These are phyloP conservation scores for Manihot esculenta DNA, from an alignment of 441 rosid genomes.

Conservation along the genomic window DNA sequence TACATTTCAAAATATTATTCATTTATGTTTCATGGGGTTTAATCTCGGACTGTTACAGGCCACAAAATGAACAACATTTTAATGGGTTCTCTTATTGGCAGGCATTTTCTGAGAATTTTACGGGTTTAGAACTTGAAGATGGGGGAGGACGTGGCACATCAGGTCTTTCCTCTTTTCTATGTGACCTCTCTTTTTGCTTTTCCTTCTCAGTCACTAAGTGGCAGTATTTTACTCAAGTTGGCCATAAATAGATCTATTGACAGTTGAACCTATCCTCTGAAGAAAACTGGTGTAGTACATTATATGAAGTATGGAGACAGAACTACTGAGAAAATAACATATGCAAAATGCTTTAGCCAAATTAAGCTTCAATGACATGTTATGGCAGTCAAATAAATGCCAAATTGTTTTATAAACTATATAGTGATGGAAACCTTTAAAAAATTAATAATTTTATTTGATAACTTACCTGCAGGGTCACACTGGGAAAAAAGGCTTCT, in stretches of 20 bases:
- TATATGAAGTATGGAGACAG: background rate
- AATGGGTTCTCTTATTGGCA: slow-evolving; percentile 33
- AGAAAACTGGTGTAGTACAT: background rate
- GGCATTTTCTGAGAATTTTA: slow-evolving; percentile 94
- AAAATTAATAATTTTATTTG: slow-evolving; percentile 13
- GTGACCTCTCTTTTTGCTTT: background rate
- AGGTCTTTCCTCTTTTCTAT: slow-evolving; percentile 39
- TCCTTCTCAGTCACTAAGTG: background rate
- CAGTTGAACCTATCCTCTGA: background rate
- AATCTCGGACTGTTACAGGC: background rate
- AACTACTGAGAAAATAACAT: slow-evolving; percentile 2
- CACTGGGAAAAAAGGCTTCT: slow-evolving; percentile 99
- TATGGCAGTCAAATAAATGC: background rate
- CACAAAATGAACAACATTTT: slow-evolving; percentile 20
- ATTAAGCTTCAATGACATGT: background rate
- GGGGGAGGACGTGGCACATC: slow-evolving; percentile 99
- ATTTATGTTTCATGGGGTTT: too few species aligned
- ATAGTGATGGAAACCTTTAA: background rate
- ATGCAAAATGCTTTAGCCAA: slow-evolving; percentile 2
- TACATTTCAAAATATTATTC: slow-evolving; percentile 3
- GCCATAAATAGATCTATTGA: background rate
- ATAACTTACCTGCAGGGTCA: slow-evolving; percentile 57
- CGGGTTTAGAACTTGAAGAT: slow-evolving; percentile 98
- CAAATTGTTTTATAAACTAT: background rate
- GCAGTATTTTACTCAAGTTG: background rate